A percentile compares a stretch with the other conserved stretches of the same genome.
Conservation (phyloP, 306 rosid species). For the Cicer judaicum region DNA sequence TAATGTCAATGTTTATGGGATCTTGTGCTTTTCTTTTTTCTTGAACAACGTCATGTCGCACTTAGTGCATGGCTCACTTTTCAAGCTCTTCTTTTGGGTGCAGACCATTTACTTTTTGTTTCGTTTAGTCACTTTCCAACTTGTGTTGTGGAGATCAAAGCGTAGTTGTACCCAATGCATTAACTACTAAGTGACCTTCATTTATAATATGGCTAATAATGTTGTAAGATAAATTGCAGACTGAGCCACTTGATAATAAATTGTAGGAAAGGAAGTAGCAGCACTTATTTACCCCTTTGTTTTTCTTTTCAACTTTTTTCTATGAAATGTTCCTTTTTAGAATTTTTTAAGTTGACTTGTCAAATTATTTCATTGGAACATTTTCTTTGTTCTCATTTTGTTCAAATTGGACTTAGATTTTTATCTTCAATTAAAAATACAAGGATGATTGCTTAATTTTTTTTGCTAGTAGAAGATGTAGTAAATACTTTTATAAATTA, state of each 20-base stretch:
- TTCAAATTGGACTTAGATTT: no score
- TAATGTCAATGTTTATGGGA: no score
- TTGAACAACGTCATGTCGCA: slow-evolving; percentile 16
- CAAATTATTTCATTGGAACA: not conserved
- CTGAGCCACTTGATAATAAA: not conserved
- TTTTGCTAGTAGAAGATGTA: no score
- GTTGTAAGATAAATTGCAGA: not conserved
- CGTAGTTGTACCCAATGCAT: slow-evolving; percentile 13
- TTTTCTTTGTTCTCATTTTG: no score
- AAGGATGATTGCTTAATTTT: no score
- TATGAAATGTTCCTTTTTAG: not conserved
- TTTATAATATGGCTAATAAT: not conserved
- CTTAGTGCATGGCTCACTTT: slow-evolving; percentile 33
- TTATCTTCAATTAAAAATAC: no score
- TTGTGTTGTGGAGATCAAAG: slow-evolving; percentile 17
- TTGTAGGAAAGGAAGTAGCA: not conserved
- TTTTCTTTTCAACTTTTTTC: not conserved
- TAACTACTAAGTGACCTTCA: not conserved
- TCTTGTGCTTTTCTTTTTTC: not conserved
- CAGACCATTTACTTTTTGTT: slow-evolving; percentile 42
- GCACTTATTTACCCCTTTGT: not conserved
- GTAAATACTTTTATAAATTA: no score
- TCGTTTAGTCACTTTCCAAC: slow-evolving; percentile 40
- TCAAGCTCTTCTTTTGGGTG: slow-evolving; percentile 29
- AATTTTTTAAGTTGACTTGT: not conserved